Evolutionary conservation across 371 early-diverging fungal species (phyloP).

Genomic region (Rhizopus stolonifer): DNA sequence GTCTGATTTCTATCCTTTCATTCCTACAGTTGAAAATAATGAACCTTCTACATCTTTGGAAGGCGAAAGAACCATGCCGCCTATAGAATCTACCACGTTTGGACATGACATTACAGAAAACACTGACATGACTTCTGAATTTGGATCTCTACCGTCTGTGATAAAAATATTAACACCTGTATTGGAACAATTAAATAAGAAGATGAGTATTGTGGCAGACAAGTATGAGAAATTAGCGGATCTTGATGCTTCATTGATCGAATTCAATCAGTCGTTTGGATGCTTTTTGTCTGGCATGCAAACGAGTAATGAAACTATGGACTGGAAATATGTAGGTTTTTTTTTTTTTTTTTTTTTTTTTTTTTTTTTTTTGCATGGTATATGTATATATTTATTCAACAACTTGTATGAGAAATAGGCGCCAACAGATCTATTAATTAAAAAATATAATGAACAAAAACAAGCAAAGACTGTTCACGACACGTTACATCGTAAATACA

Average conservation of each 20-base stretch:
- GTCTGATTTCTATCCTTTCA: too few species aligned
- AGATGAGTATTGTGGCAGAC: conserved; percentile 5
- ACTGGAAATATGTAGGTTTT: conserved; percentile 26
- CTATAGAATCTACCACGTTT: too few species aligned
- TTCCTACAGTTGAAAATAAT: too few species aligned
- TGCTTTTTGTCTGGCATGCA: conserved; percentile 35
- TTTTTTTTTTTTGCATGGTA: too few species aligned
- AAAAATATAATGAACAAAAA: not conserved
- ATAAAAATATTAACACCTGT: not conserved
- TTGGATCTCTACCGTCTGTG: not conserved
- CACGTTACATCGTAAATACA: not conserved
- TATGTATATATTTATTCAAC: too few species aligned
- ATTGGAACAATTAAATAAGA: not conserved
- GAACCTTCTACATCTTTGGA: too few species aligned
- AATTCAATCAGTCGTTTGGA: conserved; percentile 36
- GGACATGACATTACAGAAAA: too few species aligned
- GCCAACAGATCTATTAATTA: not conserved
- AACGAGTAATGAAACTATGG: conserved; percentile 23
- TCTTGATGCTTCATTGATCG: conserved; percentile 25
- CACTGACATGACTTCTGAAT: not conserved
- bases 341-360: not conserved
- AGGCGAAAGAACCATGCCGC: too few species aligned
- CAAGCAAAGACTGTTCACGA: not conserved
- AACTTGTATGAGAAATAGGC: too few species aligned
- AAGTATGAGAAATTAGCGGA: conserved; percentile 22